Evolutionary conservation across 805 yeast genomes (phyloP), one percentile per base, ranked within the genome.

Genomic region (Candida cerambycidarum): DNA sequence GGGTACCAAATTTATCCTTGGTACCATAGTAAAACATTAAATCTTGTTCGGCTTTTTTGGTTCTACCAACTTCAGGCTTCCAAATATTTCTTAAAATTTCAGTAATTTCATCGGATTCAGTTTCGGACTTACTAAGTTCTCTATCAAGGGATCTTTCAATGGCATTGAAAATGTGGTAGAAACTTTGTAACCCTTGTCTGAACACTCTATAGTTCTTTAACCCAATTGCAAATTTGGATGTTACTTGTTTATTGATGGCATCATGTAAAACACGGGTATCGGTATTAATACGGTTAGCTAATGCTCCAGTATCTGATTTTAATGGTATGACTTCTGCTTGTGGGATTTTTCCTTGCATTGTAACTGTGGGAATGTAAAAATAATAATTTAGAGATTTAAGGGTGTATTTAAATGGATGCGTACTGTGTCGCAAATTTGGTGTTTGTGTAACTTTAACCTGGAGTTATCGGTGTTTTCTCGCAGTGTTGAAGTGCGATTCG

Each of bases 231-330:
- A 87, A 73, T 62, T 82, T 82, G 32, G 85, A 64, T 11, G 84
- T 77, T 65, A 87, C 80, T 56, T 79, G 64, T 48, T 83, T 82
- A 59, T 86, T 79, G 42, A 87, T 80, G 49, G 75, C 76, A 58
- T 83, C 80, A 67, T 87, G 96, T 21, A 73, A 71, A 13, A 69
- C 63, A 47, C 82, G 72, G 2, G 95, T 87, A 55, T 80, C 83
- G 37, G 61, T 58, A 61, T 87, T 87, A 56, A 88, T 87, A 58
- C 96, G 71, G 71, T 88, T 88, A 36, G 82, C 95, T 40, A 87
- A 69, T 5, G 95, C 95, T 18, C 90, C 95, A 13, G 82, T 67
- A 58, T 87, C 95, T n/a, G 78, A 76, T 43, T 83, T 83, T n/a
- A 79, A 72, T 2, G 96, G 96, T 24, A 87, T 74, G 25, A 82